A percentile compares a stretch with the other conserved stretches of the same genome.
Conservation (phyloP, 495 filamentous ascomycete species). For the Penicillium subrubescens region DNA sequence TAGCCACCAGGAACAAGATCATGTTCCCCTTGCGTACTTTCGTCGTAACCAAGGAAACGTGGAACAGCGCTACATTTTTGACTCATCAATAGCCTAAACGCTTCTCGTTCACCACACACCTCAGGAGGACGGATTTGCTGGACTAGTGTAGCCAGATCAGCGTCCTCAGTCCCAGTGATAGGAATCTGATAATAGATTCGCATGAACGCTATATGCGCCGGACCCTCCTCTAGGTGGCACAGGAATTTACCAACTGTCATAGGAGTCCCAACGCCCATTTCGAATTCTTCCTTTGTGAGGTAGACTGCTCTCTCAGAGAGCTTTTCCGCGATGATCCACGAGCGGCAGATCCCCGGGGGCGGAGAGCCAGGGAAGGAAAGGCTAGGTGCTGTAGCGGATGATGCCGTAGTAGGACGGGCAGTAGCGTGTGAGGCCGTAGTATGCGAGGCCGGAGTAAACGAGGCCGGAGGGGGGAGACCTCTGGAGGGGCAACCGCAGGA, state of each 20-base stretch:
- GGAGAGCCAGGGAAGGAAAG: not conserved
- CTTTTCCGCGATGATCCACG: not conserved
- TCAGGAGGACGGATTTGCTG: conserved; percentile 7
- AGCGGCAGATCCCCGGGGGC: not conserved
- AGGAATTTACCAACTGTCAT: conserved; percentile 8
- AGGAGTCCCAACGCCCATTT: not conserved
- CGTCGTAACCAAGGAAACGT: conserved; percentile 15
- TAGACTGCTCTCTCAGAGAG: not conserved
- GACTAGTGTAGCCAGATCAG: conserved; percentile 14
- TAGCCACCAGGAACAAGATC: conserved; percentile 22
- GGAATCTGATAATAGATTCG: conserved; percentile 25
- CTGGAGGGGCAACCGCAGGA: not conserved
- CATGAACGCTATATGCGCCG: conserved; percentile 17
- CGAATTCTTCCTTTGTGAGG: not conserved
- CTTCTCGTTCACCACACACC: conserved; percentile 19
- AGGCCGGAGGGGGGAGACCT: not conserved
- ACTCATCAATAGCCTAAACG: conserved; percentile 12
- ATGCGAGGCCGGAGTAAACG: not conserved
- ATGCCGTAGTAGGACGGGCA: not conserved
- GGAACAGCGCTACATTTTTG: conserved; percentile 16
- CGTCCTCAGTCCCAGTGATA: conserved; percentile 23
- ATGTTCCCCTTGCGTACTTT: conserved; percentile 17
- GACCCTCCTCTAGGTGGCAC: conserved; percentile 15
- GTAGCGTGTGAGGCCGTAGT: too few species aligned
- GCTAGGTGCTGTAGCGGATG: not conserved